A percentile compares a stretch with the other conserved stretches of the same genome.
phyloP scores from a whole-genome alignment of 305 asterid species.

The Euphrasia arctica region DNA sequence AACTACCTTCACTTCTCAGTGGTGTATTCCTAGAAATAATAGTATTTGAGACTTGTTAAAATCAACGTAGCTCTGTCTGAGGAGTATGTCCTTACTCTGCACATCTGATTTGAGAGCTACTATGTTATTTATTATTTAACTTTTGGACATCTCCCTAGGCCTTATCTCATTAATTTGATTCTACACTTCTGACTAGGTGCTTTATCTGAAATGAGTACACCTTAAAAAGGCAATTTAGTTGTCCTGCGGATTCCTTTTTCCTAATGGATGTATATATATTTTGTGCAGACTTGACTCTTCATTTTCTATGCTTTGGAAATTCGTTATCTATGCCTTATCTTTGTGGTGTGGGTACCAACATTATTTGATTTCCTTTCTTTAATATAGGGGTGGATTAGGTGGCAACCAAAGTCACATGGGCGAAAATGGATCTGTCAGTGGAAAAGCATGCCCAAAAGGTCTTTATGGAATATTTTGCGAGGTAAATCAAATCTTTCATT shows the following conservation, averaged over 20 bases:
- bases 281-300: slow-evolving; percentile 12
- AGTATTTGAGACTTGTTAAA: too few species aligned
- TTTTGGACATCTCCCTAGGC: slow-evolving; percentile 2
- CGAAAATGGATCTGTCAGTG: slow-evolving; percentile 82
- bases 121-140: not conserved
- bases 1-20: too few species aligned
- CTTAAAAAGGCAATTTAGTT: slow-evolving; percentile 4
- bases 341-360: slow-evolving; percentile 14
- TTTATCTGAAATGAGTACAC: slow-evolving; percentile 4
- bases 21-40: too few species aligned
- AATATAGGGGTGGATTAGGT: slow-evolving; percentile 84
- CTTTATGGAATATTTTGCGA: slow-evolving; percentile 90
- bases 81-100: too few species aligned
- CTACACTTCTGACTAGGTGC: not conserved
- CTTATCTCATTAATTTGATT: not conserved
- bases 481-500: slow-evolving; percentile 49
- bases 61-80: too few species aligned
- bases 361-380: slow-evolving; percentile 22
- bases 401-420: slow-evolving; percentile 65
- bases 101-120: slow-evolving; percentile 12
- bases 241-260: slow-evolving; percentile 11
- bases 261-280: slow-evolving; percentile 5
- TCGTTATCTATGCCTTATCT: not conserved
- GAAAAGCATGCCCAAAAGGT: slow-evolving; percentile 95
- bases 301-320: slow-evolving; percentile 3